Evolutionary conservation across 2,329 filamentous ascomycete genomes (phyloP), one percentile per base, ranked within the genome.

Genomic region (Arachnomyces sp.): DNA sequence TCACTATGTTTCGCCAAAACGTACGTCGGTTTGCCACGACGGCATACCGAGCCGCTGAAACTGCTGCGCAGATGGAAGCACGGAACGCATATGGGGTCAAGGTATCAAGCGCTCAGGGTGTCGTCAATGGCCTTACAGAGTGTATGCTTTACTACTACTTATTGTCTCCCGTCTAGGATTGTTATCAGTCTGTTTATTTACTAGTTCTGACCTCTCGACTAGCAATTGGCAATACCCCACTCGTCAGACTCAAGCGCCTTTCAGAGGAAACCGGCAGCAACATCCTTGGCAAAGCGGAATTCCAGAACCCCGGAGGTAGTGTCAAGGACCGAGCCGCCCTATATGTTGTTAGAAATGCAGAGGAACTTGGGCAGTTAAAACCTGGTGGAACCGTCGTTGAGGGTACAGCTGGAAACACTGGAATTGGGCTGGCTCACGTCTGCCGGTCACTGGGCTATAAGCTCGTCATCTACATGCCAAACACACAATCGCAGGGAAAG

Each of bases 381-480:
- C 79, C 89, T 1, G 90, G 90, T 39, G 92, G 92, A 46, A 96
- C 92, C 14, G 89, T 98, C 9, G 84, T 98, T 43, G 92, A 98
- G 68, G 92, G 92, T 46, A 98, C 92, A 4, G 92, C 92, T 1
- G 92, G 92, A 39, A 98, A 96, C 72, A 98, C 92, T 20, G 92
- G 92, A 49, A 98, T 98, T 63, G 92, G 92, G 2, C 82, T 98
- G 32, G 92, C 92, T 14, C 92, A 96, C 67, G 92, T 98, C 42
- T 96, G 92, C 69, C 79, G 90, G 45, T 85, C 82, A 29, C 83
- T 82, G 55, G 92, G 90, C 31, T 96, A 98, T 74, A 83, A 83
- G 61, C 80, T 94, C 37, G 89, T 96, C 59, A 98, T 98, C 61
- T 98, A 96, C 78, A 96, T 98, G 92, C 92, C 92, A 55, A 84